Evolutionary conservation across 2,329 filamentous ascomycete genomes (phyloP), one percentile per base, ranked within the genome.

Genomic region (Botrytis squamosa): DNA sequence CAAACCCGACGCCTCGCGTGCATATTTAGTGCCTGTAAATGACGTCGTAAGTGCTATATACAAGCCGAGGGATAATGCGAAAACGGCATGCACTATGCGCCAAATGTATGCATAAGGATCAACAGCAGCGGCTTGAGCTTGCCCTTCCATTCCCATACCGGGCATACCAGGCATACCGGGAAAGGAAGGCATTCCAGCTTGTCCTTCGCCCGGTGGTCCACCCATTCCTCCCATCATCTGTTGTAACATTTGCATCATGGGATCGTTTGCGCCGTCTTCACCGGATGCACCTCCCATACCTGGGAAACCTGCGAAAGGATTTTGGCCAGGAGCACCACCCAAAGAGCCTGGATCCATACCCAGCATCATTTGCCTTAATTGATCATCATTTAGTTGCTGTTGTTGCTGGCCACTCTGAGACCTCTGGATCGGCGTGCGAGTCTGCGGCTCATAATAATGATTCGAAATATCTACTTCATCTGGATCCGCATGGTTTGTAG

Each of bases 381-480:
- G 87, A n/a, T 86, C 86, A 72, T 91, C 88, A n/a, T 85, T 85
- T 64, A 88, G 80, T 62, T 82, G 78, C 76, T 79, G 36, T 59
- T 75, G 70, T 1, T 74, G 65, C 25, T 74, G 73, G 9, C 75
- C 73, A 63, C 81, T 78, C 74, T 83, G 81, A 57, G 80, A 73
- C 5, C 77, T 76, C 1, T 79, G 74, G 60, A 85, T 83, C 36
- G 70, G 84, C 83, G 84, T 84, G 16, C 83, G 82, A 38, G 72
- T 65, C 9, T 84, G 82, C 1, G 90, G 90, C 49, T 86, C 83
- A 82, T 92, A 92, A 82, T 87, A 91, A 83, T 93, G 91, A 76
- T 91, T 76, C 25, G 91, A 93, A 77, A 95, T 94, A 81, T 95
- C 92, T 76, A 93, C 87, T 82, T 94, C 93, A 8, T 90, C 92